Evolutionary conservation across 2,329 filamentous ascomycete genomes (phyloP).

Genomic region (Apiospora phragmitis): DNA sequence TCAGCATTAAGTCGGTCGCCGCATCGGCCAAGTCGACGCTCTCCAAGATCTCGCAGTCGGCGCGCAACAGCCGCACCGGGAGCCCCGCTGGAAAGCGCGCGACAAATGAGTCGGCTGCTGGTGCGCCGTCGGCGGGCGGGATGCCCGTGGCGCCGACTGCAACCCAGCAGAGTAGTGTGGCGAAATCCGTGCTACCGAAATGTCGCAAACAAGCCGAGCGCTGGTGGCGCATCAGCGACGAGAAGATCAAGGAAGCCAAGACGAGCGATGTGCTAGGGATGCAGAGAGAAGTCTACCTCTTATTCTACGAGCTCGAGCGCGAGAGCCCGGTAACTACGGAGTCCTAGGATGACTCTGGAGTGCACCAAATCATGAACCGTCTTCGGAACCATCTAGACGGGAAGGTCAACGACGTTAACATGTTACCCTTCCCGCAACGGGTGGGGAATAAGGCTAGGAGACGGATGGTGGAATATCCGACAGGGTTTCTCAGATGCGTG

Average conservation of each 20-base stretch:
- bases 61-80: slow-evolving; percentile 30
- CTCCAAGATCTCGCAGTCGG: slow-evolving; percentile 46
- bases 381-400: not conserved
- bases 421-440: not conserved
- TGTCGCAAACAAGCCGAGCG: slow-evolving; percentile 66
- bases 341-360: slow-evolving; percentile 12
- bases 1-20: slow-evolving; percentile 57
- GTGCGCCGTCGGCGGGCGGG: not conserved
- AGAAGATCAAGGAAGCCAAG: slow-evolving; percentile 93
- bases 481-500: not conserved
- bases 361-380: not conserved
- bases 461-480: not conserved
- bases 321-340: slow-evolving; percentile 22
- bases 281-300: slow-evolving; percentile 92
- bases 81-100: slow-evolving; percentile 26
- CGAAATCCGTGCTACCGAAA: slow-evolving; percentile 29
- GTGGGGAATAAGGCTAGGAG: not conserved
- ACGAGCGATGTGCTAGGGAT: slow-evolving; percentile 88
- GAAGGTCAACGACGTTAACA: not conserved
- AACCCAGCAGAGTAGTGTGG: slow-evolving; percentile 18
- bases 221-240: slow-evolving; percentile 98
- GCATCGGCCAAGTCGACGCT: slow-evolving; percentile 57
- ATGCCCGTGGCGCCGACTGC: slow-evolving; percentile 16
- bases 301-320: slow-evolving; percentile 90
- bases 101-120: slow-evolving; percentile 18